Evolutionary conservation across 1,284 basidiomycete species (phyloP).

Genomic region (Apiotrichum brassicae): DNA sequence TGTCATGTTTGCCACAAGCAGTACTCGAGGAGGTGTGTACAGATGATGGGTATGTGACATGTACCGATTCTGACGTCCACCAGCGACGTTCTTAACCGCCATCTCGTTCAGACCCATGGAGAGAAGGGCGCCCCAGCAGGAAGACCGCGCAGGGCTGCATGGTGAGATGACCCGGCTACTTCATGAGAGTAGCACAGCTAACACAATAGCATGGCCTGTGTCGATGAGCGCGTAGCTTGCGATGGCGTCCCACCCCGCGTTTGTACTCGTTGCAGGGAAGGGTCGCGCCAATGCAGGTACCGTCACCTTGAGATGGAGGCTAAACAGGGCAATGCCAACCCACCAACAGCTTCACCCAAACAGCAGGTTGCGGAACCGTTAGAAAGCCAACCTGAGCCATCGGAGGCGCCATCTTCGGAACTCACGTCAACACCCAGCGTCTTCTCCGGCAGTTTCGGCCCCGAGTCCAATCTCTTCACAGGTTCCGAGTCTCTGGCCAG

Average conservation of each 20-base stretch:
- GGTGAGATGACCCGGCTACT: conserved; percentile 4
- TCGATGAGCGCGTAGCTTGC: conserved; percentile 8
- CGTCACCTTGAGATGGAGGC: conserved; percentile 10
- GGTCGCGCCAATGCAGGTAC: conserved; percentile 9
- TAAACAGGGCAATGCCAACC: too few relatives aligned
- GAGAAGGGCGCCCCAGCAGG: conserved; percentile 12
- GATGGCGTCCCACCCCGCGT: conserved; percentile 14
- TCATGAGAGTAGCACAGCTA: background rate
- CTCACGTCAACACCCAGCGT: background rate
- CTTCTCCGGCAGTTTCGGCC: background rate
- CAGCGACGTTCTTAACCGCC: conserved; percentile 23
- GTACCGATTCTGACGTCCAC: background rate
- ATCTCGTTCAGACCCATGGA: conserved; percentile 19
- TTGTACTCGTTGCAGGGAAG: conserved; percentile 11
- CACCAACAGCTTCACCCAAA: too few relatives aligned
- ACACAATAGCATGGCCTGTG: conserved; percentile 9
- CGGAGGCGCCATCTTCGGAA: background rate
- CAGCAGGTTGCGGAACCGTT: too few relatives aligned
- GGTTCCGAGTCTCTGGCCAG: background rate
- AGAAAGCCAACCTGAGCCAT: too few relatives aligned
- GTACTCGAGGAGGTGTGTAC: conserved; percentile 18
- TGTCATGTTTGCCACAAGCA: conserved; percentile 16
- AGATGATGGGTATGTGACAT: too few relatives aligned
- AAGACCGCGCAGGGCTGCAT: conserved; percentile 17
- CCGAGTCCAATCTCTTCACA: background rate